These are phyloP conservation scores for Diaporthe caulivora DNA, from an alignment of 2,329 filamentous ascomycete species.

Conservation along the genomic window DNA sequence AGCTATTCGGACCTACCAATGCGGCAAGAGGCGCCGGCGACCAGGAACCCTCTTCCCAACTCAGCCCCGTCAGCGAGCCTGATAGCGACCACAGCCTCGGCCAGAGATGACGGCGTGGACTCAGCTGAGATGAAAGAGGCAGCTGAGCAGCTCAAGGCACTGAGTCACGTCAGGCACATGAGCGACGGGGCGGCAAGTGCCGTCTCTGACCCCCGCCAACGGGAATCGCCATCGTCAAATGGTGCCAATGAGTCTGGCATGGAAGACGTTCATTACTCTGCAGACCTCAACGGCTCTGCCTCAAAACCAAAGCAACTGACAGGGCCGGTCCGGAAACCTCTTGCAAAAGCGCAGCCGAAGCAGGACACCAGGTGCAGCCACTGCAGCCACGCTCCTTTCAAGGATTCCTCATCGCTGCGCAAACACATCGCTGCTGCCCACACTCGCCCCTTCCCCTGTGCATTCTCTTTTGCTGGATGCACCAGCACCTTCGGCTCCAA, in stretches of 20 bases:
- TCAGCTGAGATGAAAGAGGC: conserved; percentile 79
- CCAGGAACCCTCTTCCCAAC: conserved; percentile 39
- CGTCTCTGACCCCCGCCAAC: conserved; percentile 45
- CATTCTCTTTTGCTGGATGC: conserved; percentile 88
- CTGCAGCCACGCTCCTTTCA: conserved; percentile 75
- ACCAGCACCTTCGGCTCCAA: conserved; percentile 88
- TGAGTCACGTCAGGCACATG: conserved; percentile 72
- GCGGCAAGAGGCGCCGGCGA: conserved; percentile 40
- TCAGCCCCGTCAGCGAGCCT: conserved; percentile 26
- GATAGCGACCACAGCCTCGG: conserved; percentile 31
- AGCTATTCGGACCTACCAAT: conserved; percentile 41
- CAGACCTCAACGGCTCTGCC: conserved; percentile 51
- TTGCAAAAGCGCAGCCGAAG: conserved; percentile 62
- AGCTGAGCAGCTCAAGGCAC: conserved; percentile 74
- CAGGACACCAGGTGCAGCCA: conserved; percentile 72
- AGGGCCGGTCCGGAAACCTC: conserved; percentile 54
- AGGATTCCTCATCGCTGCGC: conserved; percentile 73
- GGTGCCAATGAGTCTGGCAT: conserved; percentile 54
- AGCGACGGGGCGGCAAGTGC: conserved; percentile 57
- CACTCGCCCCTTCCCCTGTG: conserved; percentile 84
- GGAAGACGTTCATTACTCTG: conserved; percentile 54
- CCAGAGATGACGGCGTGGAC: conserved; percentile 67
- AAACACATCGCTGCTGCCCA: conserved; percentile 78
- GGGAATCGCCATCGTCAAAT: conserved; percentile 52
- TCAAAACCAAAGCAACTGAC: conserved; percentile 57